phyloP scores from a whole-genome alignment of 352 stramenopile species.

The Pythium periplocum region DNA sequence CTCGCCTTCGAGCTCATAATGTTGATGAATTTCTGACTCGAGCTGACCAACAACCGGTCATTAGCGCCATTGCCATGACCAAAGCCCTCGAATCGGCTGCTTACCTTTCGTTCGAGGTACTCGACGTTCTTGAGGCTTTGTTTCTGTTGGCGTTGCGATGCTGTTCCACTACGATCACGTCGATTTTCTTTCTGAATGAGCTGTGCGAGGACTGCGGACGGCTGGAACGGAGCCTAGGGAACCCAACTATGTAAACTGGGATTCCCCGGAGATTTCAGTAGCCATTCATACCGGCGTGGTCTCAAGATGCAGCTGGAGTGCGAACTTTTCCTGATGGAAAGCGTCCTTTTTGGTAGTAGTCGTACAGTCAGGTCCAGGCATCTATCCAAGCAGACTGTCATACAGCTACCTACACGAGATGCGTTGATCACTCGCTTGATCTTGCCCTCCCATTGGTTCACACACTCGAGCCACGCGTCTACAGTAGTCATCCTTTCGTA shows the following conservation, averaged over 20 bases:
- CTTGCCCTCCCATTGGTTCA: conserved; percentile 13
- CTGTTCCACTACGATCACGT: conserved; percentile 1
- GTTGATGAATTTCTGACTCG: conserved; percentile 49
- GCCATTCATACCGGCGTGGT: conserved; percentile 27
- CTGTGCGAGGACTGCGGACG: conserved; percentile 39
- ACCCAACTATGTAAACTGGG: neutral
- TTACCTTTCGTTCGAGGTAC: conserved; percentile 49
- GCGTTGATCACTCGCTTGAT: neutral
- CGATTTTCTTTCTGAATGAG: conserved; percentile 35
- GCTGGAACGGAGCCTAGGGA: conserved; percentile 44
- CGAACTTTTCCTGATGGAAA: conserved; percentile 33
- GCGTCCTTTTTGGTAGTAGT: conserved; percentile 5
- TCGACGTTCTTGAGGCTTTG: conserved; percentile 26
- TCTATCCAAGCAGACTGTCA: too few relatives aligned
- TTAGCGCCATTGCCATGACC: neutral
- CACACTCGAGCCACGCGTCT: conserved; percentile 7
- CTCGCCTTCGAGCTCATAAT: conserved; percentile 47
- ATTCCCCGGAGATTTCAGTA: too few relatives aligned
- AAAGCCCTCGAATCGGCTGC: too few relatives aligned
- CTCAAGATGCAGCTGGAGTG: conserved; percentile 42
- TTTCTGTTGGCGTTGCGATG: too few relatives aligned
- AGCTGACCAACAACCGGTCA: conserved; percentile 20
- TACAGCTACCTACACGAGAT: conserved; percentile 9
- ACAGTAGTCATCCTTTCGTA: conserved; percentile 3
- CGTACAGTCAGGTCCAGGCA: too few relatives aligned